Evolutionary conservation across 1,139 yeast species (phyloP), one percentile per base, ranked within the genome.

Genomic region (Protomyces arabidopsidicola): DNA sequence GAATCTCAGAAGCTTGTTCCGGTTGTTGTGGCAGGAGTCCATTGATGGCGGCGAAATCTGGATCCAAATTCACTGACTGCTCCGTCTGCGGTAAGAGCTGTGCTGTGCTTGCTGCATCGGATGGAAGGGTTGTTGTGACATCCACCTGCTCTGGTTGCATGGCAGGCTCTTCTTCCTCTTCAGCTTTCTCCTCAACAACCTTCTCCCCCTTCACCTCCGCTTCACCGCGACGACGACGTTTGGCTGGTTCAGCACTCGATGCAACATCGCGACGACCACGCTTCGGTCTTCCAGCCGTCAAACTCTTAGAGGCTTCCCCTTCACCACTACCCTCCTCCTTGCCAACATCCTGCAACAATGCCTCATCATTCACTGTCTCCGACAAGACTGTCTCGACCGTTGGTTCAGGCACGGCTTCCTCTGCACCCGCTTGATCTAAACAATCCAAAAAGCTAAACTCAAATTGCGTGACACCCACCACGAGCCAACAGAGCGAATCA

Each of bases 401-500:
- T 9, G 53, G 53, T 34, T 27, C 36, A 8, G 53, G 53, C 5
- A 50, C 16, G 3, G 24, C 31, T 2, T 16, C 50, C 14, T 45
- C 52, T 6, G n/a, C 24, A 27, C 8, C 8, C 8, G 24, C 16
- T 14, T 12, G n/a, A 27, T 51, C 45, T 3, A 57, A 22, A 9
- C 54, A 36, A 16, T 38, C 18, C 24, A 57, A 16, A 12, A 57
- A 35, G 18, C 54, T 27, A 31, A 35, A 51, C 36, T 51, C 55
- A 18, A 31, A 57, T 31, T 57, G 55, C 16, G 61, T 45, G 20
- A 57, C 50, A 22, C 61, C 61, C 12, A 57, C 54, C 6, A 57
- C 45, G 27, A 53, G 48, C 61, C 61, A 57, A 38, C 61, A 57
- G 6, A 57, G 45, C 5, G 45, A 34, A 22, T 57, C 61, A 2